Evolutionary conservation across 371 early-diverging fungal genomes (phyloP), one percentile per base, ranked within the genome.

Genomic region (Sporodiniella umbellata): DNA sequence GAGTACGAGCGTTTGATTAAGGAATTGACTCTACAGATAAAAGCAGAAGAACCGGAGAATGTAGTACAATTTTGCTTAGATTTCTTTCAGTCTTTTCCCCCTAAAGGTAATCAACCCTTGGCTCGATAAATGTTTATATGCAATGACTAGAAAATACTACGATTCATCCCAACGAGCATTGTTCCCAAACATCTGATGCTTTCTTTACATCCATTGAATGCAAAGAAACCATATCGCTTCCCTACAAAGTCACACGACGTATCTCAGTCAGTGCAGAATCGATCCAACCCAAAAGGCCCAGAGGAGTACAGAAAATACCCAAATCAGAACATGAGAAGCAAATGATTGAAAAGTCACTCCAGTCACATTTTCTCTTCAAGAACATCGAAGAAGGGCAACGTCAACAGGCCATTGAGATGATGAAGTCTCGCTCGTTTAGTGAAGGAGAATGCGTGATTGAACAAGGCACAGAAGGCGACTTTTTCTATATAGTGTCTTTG

Each of bases 211-310:
- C n/a, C n/a, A n/a, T n/a, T n/a, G n/a, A n/a, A n/a, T n/a, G n/a
- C n/a, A n/a, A n/a, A n/a, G n/a, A n/a, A n/a, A n/a, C n/a, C n/a
- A n/a, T n/a, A n/a, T n/a, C n/a, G n/a, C n/a, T n/a, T n/a, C n/a
- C n/a, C n/a, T n/a, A n/a, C n/a, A n/a, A n/a, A n/a, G n/a, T n/a
- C n/a, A n/a, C n/a, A n/a, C 14, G 99, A 24, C 92, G 99, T 53
- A 90, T 92, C 31, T 93, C 94, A 19, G 96, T 99, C 45, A 90
- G 90, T 48, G 96, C 99, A 12, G 97, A 95, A 69, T 91, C 92
- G 18, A 91, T 95, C 90, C 86, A 89, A 12, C 94, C 95, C 10
- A 78, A 85, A 33, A 86, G 84, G 55, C 72, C 21, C 80, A 84
- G 54, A 90, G 76, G 58, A 85, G 82, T 44, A 85, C 87, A 62